A percentile compares a stretch with the other conserved stretches of the same genome.
Conservation (phyloP, 768 basidiomycete species). For the Leccinum ochraceum region DNA sequence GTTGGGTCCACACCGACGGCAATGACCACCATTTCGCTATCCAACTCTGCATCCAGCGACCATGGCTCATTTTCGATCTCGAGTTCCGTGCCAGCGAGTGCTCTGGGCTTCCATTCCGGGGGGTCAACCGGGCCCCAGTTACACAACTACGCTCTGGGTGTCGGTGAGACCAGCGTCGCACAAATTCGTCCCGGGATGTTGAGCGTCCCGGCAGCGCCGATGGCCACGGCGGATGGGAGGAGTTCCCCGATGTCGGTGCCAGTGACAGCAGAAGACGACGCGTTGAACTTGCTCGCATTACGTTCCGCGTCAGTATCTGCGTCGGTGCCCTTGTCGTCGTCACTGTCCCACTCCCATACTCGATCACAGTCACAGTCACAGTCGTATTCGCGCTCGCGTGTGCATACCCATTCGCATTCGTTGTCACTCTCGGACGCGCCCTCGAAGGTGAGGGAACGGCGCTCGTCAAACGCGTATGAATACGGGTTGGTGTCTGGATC, state of each 20-base stretch:
- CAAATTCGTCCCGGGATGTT: constrained; percentile 62
- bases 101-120: not conserved
- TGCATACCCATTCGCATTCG: constrained; percentile 7
- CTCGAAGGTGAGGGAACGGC: constrained; percentile 8
- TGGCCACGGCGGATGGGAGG: not conserved
- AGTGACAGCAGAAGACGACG: constrained; percentile 26
- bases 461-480: constrained; percentile 19
- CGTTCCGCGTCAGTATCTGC: constrained; percentile 22
- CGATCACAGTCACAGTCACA: not conserved
- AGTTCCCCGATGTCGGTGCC: constrained; percentile 9
- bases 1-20: constrained; percentile 17
- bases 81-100: constrained; percentile 52
- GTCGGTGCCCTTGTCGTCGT: constrained; percentile 8
- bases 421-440: not conserved
- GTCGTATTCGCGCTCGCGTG: constrained; percentile 12
- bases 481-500: not conserved
- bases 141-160: constrained; percentile 59
- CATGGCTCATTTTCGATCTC: constrained; percentile 37
- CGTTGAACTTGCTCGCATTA: constrained; percentile 28
- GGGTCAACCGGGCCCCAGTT: constrained; percentile 53
- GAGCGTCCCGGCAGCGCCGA: constrained; percentile 29
- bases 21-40: constrained; percentile 5
- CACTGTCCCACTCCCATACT: not conserved
- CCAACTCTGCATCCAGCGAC: constrained; percentile 6
- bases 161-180: constrained; percentile 43